Conservation (phyloP, 2,329 filamentous ascomycete genomes). For the Fusarium coffeatum region DNA sequence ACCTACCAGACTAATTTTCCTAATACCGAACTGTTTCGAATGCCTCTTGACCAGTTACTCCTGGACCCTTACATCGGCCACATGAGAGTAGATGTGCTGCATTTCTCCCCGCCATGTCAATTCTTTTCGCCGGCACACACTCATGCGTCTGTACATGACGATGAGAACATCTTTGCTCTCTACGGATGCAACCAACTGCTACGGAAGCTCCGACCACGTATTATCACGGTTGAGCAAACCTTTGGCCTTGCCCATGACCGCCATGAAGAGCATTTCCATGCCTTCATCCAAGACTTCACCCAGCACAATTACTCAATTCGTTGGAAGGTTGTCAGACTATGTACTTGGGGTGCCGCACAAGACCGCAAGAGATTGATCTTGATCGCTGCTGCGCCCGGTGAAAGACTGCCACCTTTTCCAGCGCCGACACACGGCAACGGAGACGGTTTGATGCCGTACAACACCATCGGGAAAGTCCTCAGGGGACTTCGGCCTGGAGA, state of each 20-base stretch:
- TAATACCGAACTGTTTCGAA: constrained; percentile 59
- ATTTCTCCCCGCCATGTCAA: constrained; percentile 83
- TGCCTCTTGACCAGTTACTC: constrained; percentile 63
- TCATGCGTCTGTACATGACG: constrained; percentile 73
- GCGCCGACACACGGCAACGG: constrained; percentile 65
- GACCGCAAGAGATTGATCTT: constrained; percentile 65
- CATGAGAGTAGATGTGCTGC: constrained; percentile 72
- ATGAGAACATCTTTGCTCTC: constrained; percentile 72
- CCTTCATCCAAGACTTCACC: constrained; percentile 73
- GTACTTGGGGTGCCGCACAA: constrained; percentile 64
- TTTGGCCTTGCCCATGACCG: constrained; percentile 70
- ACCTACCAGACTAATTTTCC: constrained; percentile 72
- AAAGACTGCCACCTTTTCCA: constrained; percentile 75
- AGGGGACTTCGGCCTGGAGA: constrained; percentile 49
- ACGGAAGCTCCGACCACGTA: constrained; percentile 67
- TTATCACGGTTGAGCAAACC: constrained; percentile 84
- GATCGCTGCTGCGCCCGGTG: constrained; percentile 74
- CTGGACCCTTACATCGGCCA: constrained; percentile 39
- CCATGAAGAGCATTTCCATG: constrained; percentile 67
- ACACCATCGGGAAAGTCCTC: constrained; percentile 60
- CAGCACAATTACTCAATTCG: constrained; percentile 74
- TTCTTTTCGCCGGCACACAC: constrained; percentile 80
- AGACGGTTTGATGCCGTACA: constrained; percentile 54
- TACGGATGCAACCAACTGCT: constrained; percentile 68
- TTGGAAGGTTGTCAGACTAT: constrained; percentile 71